Conservation (phyloP, 805 yeast genomes). For the Diddensiella santjacobensis region DNA sequence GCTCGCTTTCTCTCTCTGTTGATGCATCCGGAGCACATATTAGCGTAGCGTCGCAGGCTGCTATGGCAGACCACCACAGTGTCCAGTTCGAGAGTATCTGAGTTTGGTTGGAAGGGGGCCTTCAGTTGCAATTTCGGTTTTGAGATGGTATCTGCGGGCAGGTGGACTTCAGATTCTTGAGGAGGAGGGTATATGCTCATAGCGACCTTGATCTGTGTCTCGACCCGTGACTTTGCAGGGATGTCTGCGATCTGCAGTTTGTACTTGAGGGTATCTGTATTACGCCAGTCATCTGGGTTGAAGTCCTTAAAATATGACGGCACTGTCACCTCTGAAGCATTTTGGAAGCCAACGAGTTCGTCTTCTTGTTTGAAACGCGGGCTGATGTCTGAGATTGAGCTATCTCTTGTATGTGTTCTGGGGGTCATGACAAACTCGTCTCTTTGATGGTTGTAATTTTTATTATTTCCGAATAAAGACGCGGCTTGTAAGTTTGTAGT, state of each 20-base stretch:
- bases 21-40: slow-evolving; percentile 83
- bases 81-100: slow-evolving; percentile 48
- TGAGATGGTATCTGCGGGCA: slow-evolving; percentile 84
- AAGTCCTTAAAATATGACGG: slow-evolving; percentile 8
- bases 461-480: not conserved
- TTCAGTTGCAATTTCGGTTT: slow-evolving; percentile 76
- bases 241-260: slow-evolving; percentile 47
- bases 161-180: slow-evolving; percentile 62
- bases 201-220: slow-evolving; percentile 84
- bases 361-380: not conserved
- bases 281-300: slow-evolving; percentile 20
- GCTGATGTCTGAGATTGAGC: not conserved
- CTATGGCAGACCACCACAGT: slow-evolving; percentile 68
- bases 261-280: slow-evolving; percentile 11
- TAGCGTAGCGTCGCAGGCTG: slow-evolving; percentile 47
- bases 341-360: not conserved
- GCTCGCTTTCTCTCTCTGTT: slow-evolving; percentile 94
- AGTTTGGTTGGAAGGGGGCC: slow-evolving; percentile 26
- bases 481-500: not conserved
- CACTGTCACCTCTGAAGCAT: not conserved
- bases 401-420: not conserved
- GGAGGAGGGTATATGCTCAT: slow-evolving; percentile 74
- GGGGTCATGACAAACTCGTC: not conserved
- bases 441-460: not conserved
- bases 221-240: slow-evolving; percentile 85